Evolutionary conservation across 2,329 filamentous ascomycete species (phyloP).

Genomic region (Fusarium sp.): DNA sequence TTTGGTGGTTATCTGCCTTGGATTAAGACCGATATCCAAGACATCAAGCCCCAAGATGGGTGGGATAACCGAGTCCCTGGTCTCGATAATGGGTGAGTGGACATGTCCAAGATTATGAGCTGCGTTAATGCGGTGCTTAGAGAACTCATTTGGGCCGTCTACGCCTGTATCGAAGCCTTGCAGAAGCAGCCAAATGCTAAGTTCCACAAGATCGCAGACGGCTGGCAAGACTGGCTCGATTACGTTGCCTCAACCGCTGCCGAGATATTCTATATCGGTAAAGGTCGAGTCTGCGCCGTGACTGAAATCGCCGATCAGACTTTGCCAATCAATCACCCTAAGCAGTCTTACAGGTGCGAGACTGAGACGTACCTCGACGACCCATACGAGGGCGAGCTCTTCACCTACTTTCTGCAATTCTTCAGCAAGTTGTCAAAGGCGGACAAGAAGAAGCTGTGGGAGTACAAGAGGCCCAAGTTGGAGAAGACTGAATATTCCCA

Average conservation of each 20-base stretch:
- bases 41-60: conserved; percentile 50
- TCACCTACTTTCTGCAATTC: conserved; percentile 56
- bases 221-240: conserved; percentile 56
- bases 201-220: conserved; percentile 46
- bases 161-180: conserved; percentile 53
- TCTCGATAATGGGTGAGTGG: conserved; percentile 53
- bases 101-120: accelerated
- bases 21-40: conserved; percentile 47
- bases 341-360: conserved; percentile 53
- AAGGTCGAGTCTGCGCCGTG: conserved; percentile 55
- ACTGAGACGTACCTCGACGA: conserved; percentile 51
- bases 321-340: conserved; percentile 43
- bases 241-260: conserved; percentile 52
- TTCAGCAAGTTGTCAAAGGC: conserved; percentile 48
- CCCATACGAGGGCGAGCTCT: conserved; percentile 57
- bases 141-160: conserved; percentile 57
- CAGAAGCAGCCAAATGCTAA: conserved; percentile 42
- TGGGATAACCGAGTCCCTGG: conserved; percentile 55
- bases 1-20: conserved; percentile 56
- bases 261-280: conserved; percentile 52
- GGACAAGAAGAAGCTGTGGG: conserved; percentile 53
- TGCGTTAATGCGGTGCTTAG: conserved; percentile 24
- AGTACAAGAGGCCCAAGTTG: conserved; percentile 52
- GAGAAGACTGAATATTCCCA: conserved; percentile 52
- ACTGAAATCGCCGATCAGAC: conserved; percentile 51